These are phyloP conservation scores for Stagonosporopsis vannaccii DNA, from an alignment of 2,329 filamentous ascomycete species.

Conservation along the genomic window DNA sequence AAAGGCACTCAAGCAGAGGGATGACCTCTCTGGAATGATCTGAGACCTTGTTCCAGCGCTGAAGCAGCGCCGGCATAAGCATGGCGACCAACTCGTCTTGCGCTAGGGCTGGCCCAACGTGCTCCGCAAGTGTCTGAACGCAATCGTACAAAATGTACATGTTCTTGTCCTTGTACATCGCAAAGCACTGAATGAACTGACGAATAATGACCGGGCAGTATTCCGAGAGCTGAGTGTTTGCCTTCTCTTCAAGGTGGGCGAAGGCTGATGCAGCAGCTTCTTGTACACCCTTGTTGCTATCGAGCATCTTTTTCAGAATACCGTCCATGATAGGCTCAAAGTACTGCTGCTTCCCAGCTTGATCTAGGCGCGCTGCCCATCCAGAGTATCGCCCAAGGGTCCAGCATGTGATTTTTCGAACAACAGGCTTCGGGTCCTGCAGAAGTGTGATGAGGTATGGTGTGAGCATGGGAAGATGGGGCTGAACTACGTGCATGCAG, in stretches of 20 bases:
- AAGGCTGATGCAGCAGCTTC: conserved; percentile 96
- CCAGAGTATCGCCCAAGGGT: conserved; percentile 90
- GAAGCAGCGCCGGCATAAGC: conserved; percentile 91
- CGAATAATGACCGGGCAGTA: conserved; percentile 90
- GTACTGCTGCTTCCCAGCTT: conserved; percentile 73
- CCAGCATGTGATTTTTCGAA: conserved; percentile 98
- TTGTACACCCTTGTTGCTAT: conserved; percentile 97
- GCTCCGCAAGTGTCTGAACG: conserved; percentile 94
- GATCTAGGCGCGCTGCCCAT: conserved; percentile 82
- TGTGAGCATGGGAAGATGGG: conserved; percentile 88
- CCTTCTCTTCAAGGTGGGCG: conserved; percentile 93
- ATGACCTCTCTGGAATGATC: conserved; percentile 94
- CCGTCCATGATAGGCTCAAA: conserved; percentile 98
- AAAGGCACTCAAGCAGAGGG: conserved; percentile 92
- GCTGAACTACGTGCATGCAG: conserved; percentile 87
- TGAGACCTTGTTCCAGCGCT: conserved; percentile 83
- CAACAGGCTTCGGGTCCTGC: conserved; percentile 84
- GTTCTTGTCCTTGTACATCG: conserved; percentile 96
- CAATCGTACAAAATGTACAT: conserved; percentile 99
- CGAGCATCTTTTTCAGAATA: conserved; percentile 91
- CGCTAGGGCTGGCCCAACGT: conserved; percentile 83
- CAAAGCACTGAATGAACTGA: conserved; percentile 92
- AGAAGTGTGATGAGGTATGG: conserved; percentile 89
- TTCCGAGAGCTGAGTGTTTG: conserved; percentile 78
- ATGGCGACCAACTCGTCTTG: conserved; percentile 79